phyloP scores from a whole-genome alignment of 2,329 filamentous ascomycete genomes.

The Chaetomium olivaceum region DNA sequence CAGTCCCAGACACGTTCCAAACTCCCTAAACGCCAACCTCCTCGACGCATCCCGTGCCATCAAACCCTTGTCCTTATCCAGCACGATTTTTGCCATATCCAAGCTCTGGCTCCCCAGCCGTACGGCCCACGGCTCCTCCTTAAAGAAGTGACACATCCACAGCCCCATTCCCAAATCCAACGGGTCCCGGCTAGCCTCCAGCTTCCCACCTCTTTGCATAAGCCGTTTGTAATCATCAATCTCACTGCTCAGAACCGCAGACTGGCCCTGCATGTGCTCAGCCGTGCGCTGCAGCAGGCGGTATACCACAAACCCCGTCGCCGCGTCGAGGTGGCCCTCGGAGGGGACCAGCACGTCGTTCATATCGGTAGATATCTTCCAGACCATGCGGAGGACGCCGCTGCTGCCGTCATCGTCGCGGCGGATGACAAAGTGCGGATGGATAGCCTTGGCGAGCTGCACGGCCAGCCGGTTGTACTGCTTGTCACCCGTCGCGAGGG shows the following conservation, averaged over 20 bases:
- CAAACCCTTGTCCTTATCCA: constrained; percentile 25
- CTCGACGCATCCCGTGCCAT: constrained; percentile 32
- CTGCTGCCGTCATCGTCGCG: no score
- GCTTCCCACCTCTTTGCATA: constrained; percentile 46
- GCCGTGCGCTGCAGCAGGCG: constrained; percentile 49
- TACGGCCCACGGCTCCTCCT: constrained; percentile 50
- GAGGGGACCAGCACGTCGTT: constrained; percentile 47
- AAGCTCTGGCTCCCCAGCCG: constrained; percentile 39
- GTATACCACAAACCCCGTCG: constrained; percentile 55
- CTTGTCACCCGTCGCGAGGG: constrained; percentile 47
- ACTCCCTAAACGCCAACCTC: constrained; percentile 56
- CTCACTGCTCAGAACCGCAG: constrained; percentile 45
- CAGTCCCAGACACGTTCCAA: constrained; percentile 54
- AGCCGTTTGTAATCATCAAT: constrained; percentile 54
- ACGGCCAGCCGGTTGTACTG: constrained; percentile 54
- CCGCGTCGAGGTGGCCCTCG: constrained; percentile 58
- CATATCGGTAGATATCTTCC: constrained; percentile 57
- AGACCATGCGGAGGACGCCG: constrained; percentile 47
- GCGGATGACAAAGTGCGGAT: constrained; percentile 51
- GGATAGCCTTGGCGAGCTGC: constrained; percentile 53
- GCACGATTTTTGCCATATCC: constrained; percentile 33
- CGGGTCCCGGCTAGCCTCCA: constrained; percentile 50
- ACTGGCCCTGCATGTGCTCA: constrained; percentile 30
- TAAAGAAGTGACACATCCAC: constrained; percentile 56
- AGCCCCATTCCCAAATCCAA: constrained; percentile 62